phyloP scores from a whole-genome alignment of 192 early-diverging fungal genomes.

The Coemansia sp. region DNA sequence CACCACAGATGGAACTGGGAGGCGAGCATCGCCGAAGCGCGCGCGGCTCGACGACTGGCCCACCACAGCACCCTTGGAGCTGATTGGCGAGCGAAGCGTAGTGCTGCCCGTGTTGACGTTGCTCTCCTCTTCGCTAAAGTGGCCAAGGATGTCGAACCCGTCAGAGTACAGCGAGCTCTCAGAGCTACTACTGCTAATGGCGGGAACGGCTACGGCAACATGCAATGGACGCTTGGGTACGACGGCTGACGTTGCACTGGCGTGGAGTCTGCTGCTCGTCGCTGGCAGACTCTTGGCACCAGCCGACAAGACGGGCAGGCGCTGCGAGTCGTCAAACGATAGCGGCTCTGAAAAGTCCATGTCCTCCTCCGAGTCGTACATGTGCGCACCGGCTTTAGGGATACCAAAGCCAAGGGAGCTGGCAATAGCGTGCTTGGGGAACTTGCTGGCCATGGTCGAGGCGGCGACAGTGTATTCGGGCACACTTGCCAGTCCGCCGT shows the following conservation, averaged over 20 bases:
- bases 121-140: slow-evolving; percentile 44
- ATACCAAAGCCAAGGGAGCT: slow-evolving; percentile 42
- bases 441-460: slow-evolving; percentile 37
- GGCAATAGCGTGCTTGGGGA: slow-evolving; percentile 42
- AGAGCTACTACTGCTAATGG: slow-evolving; percentile 15
- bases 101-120: neutral
- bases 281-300: slow-evolving; percentile 39
- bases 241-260: neutral
- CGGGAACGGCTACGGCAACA: neutral
- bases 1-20: slow-evolving; percentile 13
- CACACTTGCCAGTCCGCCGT: neutral
- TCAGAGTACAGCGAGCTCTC: slow-evolving; percentile 29
- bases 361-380: slow-evolving; percentile 42
- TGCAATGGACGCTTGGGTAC: slow-evolving; percentile 21
- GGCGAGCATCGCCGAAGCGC: slow-evolving; percentile 25
- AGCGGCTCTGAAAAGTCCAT: slow-evolving; percentile 49
- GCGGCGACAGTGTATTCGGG: slow-evolving; percentile 35
- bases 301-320: neutral
- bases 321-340: slow-evolving; percentile 32
- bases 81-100: slow-evolving; percentile 3
- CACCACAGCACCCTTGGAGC: neutral
- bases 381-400: slow-evolving; percentile 16
- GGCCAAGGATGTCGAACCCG: slow-evolving; percentile 36
- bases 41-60: slow-evolving; percentile 25
- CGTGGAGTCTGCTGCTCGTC: neutral